Evolutionary conservation across 2,329 filamentous ascomycete genomes (phyloP).

Genomic region (Pyricularia pennisetigena): DNA sequence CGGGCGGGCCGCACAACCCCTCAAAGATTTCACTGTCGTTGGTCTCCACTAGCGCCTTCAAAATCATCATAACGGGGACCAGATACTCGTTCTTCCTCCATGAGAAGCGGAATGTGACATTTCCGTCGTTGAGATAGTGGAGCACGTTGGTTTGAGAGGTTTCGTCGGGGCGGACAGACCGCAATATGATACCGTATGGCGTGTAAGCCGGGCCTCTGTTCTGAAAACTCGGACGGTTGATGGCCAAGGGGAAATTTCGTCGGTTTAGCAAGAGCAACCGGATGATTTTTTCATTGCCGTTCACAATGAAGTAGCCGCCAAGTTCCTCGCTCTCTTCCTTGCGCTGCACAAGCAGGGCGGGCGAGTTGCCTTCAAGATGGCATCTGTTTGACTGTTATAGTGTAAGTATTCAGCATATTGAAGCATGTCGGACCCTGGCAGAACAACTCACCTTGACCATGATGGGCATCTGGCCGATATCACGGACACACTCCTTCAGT

Average conservation of each 20-base stretch:
- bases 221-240: conserved; percentile 80
- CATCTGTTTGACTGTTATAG: conserved; percentile 67
- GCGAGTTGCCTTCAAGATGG: conserved; percentile 78
- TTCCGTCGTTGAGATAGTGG: conserved; percentile 91
- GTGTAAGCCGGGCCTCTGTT: conserved; percentile 84
- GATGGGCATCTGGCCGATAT: conserved; percentile 81
- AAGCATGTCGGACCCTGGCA: background rate
- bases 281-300: conserved; percentile 94
- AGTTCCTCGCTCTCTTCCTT: conserved; percentile 96
- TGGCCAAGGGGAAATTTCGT: conserved; percentile 92
- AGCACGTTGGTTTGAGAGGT: conserved; percentile 96
- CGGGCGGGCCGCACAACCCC: conserved; percentile 70
- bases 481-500: conserved; percentile 70
- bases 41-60: conserved; percentile 91
- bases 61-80: conserved; percentile 91
- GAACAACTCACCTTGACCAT: conserved; percentile 70
- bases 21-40: conserved; percentile 96
- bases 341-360: conserved; percentile 68
- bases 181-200: conserved; percentile 79
- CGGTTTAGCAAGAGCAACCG: conserved; percentile 83
- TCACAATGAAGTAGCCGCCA: conserved; percentile 94
- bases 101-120: conserved; percentile 93
- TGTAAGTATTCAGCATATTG: conserved; percentile 8
- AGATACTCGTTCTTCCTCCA: conserved; percentile 97
- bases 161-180: conserved; percentile 91